phyloP scores from a whole-genome alignment of 257 asterid species.

The Solanum etuberosum region DNA sequence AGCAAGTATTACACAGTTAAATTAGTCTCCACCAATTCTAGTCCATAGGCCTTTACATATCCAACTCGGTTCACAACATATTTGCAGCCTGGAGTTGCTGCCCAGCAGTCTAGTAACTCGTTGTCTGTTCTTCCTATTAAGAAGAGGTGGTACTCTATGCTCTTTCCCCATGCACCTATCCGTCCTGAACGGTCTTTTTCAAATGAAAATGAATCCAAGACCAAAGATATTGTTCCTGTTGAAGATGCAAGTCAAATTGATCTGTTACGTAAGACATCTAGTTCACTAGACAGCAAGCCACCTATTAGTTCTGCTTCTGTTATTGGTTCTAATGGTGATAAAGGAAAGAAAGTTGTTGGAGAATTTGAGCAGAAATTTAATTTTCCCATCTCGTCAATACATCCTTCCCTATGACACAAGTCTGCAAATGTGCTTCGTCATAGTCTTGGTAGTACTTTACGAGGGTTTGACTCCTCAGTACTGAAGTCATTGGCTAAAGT shows the following conservation, averaged over 20 bases:
- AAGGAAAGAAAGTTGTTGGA: conserved; percentile 28
- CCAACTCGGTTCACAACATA: neutral
- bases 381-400: conserved; percentile 13
- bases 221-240: conserved; percentile 15
- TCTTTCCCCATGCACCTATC: conserved; percentile 32
- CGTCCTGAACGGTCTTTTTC: conserved; percentile 18
- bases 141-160: conserved; percentile 55
- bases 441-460: conserved; percentile 39
- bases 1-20: neutral
- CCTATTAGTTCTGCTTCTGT: conserved; percentile 8
- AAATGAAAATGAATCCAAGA: conserved; percentile 16
- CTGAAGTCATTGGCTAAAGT: conserved; percentile 13
- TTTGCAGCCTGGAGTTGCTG: conserved; percentile 30
- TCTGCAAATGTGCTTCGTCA: conserved; percentile 46
- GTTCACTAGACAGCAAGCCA: conserved; percentile 7
- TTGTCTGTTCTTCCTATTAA: conserved; percentile 56
- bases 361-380: conserved; percentile 13
- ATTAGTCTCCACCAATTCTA: neutral
- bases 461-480: conserved; percentile 11
- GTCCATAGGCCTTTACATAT: neutral
- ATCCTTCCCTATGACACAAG: conserved; percentile 9
- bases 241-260: conserved; percentile 12
- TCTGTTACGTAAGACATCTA: conserved; percentile 9
- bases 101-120: conserved; percentile 32
- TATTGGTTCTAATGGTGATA: conserved; percentile 14